Base-by-base conservation (phyloP, 345 rosid genomes). In the Citrus unshiu region DNA sequence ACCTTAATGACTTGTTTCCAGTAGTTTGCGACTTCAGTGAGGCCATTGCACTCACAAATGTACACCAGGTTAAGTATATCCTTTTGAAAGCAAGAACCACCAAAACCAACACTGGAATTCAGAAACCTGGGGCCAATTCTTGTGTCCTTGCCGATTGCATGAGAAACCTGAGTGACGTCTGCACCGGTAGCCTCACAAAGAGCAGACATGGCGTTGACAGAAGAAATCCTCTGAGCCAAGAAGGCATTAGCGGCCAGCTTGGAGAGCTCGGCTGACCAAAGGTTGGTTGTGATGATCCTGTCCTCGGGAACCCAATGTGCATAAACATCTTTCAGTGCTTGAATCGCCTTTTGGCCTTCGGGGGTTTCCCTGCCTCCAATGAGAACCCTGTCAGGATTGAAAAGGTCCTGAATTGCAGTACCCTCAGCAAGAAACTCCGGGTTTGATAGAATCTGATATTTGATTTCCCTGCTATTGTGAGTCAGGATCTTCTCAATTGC, bases 381-480 rank as follows among this genome's bases (percentile, higher is more conserved):
- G 21, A 93, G 97, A 27, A 92, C 97, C 51, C 97, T 83, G 77
- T 93, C 98, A 0, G 98, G 98, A 13, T 81, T 86, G 29, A 91
- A 76, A 61, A 93, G 90, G 80, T 93, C 98, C 54, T 74, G 85
- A 24, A 92, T 86, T 30, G 98, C 97, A 37, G 98, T 93, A 65
- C 98, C 97, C 80, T 93, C 98, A 0, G 96, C 98, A 25, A 93
- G 94, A 79, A 93, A 93, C 79, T 93, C 98, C 0, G 98, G 98
- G 84, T 93, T 93, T 6, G 98, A 93, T 43, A 93, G 89, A 83
- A 93, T 93, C 87, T 93, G 98, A 77, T 84, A 93, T 74, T 87
- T 91, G 82, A 93, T 90, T 74, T 94, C 96, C 77, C 91, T 91
- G 83, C 93, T 92, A 78, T 92, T 93, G 84, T 92, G 97, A 8